Conservation (phyloP, 306 rosid genomes). For the Vigna nakashimae region DNA sequence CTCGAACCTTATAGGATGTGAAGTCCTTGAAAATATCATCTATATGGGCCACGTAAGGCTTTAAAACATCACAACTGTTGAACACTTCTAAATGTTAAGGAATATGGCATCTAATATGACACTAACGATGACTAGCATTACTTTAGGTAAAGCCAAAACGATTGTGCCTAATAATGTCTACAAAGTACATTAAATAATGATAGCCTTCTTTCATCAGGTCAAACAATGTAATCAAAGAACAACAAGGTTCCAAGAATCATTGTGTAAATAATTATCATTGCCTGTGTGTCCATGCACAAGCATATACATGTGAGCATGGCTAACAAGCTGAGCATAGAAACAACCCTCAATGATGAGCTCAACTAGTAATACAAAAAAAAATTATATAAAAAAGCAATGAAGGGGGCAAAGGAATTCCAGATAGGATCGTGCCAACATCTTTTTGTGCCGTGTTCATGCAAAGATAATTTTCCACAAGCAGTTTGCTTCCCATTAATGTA, state of each 20-base stretch:
- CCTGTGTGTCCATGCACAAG: conserved; percentile 15
- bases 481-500: neutral
- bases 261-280: conserved; percentile 5
- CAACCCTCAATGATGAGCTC: neutral
- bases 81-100: conserved; percentile 82
- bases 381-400: neutral
- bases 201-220: neutral
- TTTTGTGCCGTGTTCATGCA: conserved; percentile 19
- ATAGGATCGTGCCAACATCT: conserved; percentile 1
- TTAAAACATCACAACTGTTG: conserved; percentile 91
- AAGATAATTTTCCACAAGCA: conserved; percentile 9
- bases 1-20: conserved; percentile 95
- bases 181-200: conserved; percentile 15
- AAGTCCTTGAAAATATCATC: conserved; percentile 98
- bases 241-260: conserved; percentile 2
- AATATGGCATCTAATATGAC: conserved; percentile 24
- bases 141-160: neutral
- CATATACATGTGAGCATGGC: conserved; percentile 6
- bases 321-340: neutral
- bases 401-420: neutral
- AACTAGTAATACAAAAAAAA: neutral
- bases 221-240: conserved; percentile 5
- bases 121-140: neutral
- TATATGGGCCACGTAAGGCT: conserved; percentile 92
- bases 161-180: conserved; percentile 13